A percentile compares a stretch with the other conserved stretches of the same genome.
Conservation (phyloP, 2,329 filamentous ascomycete genomes). For the Aureobasidium sp. region DNA sequence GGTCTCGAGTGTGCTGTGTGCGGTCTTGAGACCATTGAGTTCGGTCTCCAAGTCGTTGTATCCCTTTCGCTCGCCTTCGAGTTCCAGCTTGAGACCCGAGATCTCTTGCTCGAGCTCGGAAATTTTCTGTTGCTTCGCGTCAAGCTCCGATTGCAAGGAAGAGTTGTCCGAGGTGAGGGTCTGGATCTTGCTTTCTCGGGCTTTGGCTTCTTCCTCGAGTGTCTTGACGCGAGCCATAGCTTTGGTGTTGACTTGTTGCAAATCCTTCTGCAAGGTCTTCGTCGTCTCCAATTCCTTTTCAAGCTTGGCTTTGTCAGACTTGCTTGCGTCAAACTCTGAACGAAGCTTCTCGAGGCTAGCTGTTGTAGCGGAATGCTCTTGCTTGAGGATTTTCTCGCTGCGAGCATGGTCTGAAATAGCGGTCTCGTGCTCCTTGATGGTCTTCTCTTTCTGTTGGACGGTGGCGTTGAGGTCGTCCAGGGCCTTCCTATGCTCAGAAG, state of each 20-base stretch:
- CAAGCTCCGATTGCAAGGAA: constrained; percentile 21
- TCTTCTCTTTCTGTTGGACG: background rate
- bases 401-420: constrained; percentile 9
- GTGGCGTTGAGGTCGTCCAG: background rate
- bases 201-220: constrained; percentile 20
- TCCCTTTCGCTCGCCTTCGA: constrained; percentile 19
- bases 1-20: constrained; percentile 14
- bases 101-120: constrained; percentile 38
- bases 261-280: constrained; percentile 22
- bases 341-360: background rate
- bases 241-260: constrained; percentile 19
- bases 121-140: constrained; percentile 22
- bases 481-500: constrained; percentile 20
- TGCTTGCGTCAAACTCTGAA: background rate
- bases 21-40: constrained; percentile 14
- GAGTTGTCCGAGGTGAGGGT: constrained; percentile 22
- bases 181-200: constrained; percentile 11
- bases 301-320: background rate
- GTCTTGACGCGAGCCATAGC: constrained; percentile 19
- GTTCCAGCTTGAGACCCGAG: constrained; percentile 19
- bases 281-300: constrained; percentile 27
- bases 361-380: constrained; percentile 6
- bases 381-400: constrained; percentile 2
- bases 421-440: background rate
- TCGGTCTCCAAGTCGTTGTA: constrained; percentile 18